These are phyloP conservation scores for Hydrangea macrophylla DNA, from an alignment of 148 eudicot genomes.

Conservation along the genomic window DNA sequence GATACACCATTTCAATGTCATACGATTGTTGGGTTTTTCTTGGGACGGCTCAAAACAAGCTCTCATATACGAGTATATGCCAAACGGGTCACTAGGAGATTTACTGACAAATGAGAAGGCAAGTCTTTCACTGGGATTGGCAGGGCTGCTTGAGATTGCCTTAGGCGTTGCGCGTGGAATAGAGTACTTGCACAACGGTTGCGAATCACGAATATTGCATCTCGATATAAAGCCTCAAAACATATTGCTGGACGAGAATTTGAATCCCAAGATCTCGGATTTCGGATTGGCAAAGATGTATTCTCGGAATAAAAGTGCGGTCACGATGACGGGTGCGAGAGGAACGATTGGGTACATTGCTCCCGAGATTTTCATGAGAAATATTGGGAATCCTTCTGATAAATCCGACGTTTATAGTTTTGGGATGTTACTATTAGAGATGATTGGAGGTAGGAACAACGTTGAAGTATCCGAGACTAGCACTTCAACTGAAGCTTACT, in stretches of 20 bases:
- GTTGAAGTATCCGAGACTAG: neutral
- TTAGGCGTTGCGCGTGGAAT: conserved; percentile 13
- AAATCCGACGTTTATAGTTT: conserved; percentile 20
- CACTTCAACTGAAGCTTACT: conserved; percentile 8
- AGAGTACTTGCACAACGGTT: conserved; percentile 20
- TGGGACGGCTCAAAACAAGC: conserved; percentile 14
- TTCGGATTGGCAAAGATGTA: conserved; percentile 19
- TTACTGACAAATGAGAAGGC: neutral
- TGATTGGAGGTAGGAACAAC: conserved; percentile 3
- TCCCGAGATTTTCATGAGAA: conserved; percentile 14
- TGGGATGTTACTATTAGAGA: conserved; percentile 15
- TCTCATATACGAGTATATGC: conserved; percentile 19
- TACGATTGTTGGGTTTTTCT: conserved; percentile 12
- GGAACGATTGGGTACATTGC: conserved; percentile 20
- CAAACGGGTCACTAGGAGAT: conserved; percentile 11
- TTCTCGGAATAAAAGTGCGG: conserved; percentile 10
- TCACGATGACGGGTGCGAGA: conserved; percentile 10
- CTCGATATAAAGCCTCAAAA: conserved; percentile 20
- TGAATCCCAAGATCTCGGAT: conserved; percentile 17
- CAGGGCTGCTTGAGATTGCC: conserved; percentile 2
- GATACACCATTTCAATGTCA: conserved; percentile 14
- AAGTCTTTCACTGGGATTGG: neutral
- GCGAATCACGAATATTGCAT: conserved; percentile 13
- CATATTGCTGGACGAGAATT: conserved; percentile 10
- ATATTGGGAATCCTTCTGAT: conserved; percentile 11